Evolutionary conservation across 441 rosid genomes (phyloP), one percentile per base, ranked within the genome.

Genomic region (Raphanus hybrid): DNA sequence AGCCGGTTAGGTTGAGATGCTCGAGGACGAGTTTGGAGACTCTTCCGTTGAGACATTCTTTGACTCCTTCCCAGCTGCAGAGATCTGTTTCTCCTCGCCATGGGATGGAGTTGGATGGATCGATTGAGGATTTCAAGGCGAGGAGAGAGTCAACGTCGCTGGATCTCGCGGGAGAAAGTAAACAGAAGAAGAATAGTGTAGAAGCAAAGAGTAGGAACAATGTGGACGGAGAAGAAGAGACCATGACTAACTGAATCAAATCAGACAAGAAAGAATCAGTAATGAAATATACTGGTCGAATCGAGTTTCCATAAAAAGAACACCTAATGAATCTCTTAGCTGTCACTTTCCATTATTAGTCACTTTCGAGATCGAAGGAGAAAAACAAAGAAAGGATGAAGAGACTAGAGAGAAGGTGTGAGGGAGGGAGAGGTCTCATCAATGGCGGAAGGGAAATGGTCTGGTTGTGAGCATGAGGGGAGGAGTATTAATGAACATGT

Each of bases 21-120:
- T 92, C 96, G 0, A 92, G 84, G 6, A 95, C 96, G 14, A 95
- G 97, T 78, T 92, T 95, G 2, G 87, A 84, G 26, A 95, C 92
- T 80, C 96, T 85, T 20, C 96, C 94, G 8, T 85, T 81, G 67
- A 85, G 74, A 84, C 99, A 95, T 37, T 87, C 89, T 75, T 77
- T 83, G 75, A 95, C 82, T 6, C 99, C 99, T 71, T 35, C 67
- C 99, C 99, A 95, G 64, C 81, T 84, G 79, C 99, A 95, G 6
- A 75, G 87, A 65, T 87, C 78, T n/a, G 41, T 83, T 23, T 23
- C 26, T 65, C 87, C 89, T 82, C 74, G 81, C 34, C 34, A 29
- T 29, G 34, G 34, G 34, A 29, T 29, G 5, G 34, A 29, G 34
- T 29, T 29, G 4, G 34, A 29, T 29, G 34, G 34, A 29, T 29